A percentile compares a stretch with the other conserved stretches of the same genome.
These are phyloP conservation scores for Gossypium gossypioides DNA, from an alignment of 441 rosid genomes.

Conservation along the genomic window DNA sequence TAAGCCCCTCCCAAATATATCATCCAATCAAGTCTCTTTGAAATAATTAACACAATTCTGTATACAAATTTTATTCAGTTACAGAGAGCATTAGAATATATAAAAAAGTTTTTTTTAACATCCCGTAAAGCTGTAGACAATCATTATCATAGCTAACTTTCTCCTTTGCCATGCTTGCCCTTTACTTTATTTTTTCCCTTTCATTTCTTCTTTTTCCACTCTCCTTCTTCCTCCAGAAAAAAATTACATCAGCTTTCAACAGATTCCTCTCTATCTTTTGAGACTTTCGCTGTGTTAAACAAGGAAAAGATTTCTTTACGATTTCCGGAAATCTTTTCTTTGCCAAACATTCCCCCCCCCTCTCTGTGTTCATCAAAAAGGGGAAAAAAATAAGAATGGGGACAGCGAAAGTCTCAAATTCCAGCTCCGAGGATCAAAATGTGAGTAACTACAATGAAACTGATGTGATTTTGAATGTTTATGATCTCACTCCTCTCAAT, in stretches of 20 bases:
- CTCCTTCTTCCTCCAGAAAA: not conserved
- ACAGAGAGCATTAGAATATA: too few relatives aligned
- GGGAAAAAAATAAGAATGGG: slow-evolving; percentile 19
- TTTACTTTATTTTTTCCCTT: not conserved
- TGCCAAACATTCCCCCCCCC: not conserved
- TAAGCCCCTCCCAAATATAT: not conserved
- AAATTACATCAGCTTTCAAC: not conserved
- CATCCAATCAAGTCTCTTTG: too few relatives aligned
- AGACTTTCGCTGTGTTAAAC: not conserved
- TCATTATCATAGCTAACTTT: not conserved
- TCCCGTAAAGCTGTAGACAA: not conserved
- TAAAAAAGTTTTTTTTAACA: not conserved
- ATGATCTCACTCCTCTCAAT: slow-evolving; percentile 84
- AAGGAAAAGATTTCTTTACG: not conserved
- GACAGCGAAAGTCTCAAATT: slow-evolving; percentile 21
- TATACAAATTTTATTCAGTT: too few relatives aligned
- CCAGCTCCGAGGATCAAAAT: slow-evolving; percentile 20
- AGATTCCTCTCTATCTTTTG: not conserved
- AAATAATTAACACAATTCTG: too few relatives aligned
- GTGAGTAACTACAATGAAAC: slow-evolving; percentile 10
- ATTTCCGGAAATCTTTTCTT: slow-evolving; percentile 3
- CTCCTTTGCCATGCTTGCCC: not conserved
- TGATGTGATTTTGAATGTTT: slow-evolving; percentile 58
- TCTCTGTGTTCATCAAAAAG: not conserved
- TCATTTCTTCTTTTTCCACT: not conserved